These are phyloP conservation scores for Mortierella polycephala DNA, from an alignment of 371 early-diverging fungal species.

Conservation along the genomic window DNA sequence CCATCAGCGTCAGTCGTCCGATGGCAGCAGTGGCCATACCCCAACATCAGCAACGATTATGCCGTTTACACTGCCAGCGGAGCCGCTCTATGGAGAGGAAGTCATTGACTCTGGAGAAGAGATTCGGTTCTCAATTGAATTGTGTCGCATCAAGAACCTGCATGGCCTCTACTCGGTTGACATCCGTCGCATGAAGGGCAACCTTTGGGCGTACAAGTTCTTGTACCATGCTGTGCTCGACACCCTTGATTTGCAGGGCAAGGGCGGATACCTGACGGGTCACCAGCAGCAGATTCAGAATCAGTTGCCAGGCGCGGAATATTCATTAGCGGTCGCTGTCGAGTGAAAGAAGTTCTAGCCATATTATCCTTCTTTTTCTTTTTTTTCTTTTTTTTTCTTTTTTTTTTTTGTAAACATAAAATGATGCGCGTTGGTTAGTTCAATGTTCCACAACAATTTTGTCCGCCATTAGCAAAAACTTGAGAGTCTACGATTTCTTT, in stretches of 20 bases:
- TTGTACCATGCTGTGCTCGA: slow-evolving; percentile 81
- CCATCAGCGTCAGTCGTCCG: slow-evolving; percentile 8
- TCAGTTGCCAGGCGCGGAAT: slow-evolving; percentile 6
- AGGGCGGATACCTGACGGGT: slow-evolving; percentile 57
- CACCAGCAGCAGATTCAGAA: slow-evolving; percentile 4
- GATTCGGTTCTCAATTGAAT: slow-evolving; percentile 85
- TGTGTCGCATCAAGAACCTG: slow-evolving; percentile 90
- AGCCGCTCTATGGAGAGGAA: slow-evolving; percentile 94
- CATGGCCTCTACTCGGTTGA: slow-evolving; percentile 91
- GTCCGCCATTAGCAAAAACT: not conserved
- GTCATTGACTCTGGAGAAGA: slow-evolving; percentile 86
- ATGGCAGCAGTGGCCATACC: slow-evolving; percentile 3
- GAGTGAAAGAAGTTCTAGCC: no score
- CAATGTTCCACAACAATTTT: not conserved
- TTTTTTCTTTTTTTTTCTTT: not conserved
- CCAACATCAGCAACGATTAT: not conserved
- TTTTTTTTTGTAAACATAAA: not conserved
- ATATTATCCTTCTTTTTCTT: not conserved
- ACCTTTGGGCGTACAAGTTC: slow-evolving; percentile 94
- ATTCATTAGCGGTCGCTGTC: no score
- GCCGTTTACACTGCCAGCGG: slow-evolving; percentile 15
- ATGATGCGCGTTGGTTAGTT: not conserved
- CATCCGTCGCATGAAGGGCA: slow-evolving; percentile 88
- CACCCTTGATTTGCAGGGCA: slow-evolving; percentile 65
- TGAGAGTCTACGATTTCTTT: no score